Evolutionary conservation across 202 grass and related monocot genomes (phyloP), one percentile per base, ranked within the genome.

Genomic region (Cymbopogon flexuosus): DNA sequence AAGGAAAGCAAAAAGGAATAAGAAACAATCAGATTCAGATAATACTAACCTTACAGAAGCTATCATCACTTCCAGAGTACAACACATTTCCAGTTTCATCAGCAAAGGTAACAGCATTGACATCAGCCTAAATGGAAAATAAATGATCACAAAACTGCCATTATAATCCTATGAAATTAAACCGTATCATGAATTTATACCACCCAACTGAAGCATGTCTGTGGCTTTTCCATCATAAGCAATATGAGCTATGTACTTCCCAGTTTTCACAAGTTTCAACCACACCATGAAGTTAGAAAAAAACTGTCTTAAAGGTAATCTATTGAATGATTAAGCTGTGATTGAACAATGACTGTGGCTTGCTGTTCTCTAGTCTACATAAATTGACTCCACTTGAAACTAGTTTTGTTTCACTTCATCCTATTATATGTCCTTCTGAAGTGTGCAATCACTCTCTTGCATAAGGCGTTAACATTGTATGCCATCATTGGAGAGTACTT

Each of bases 21-120:
- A 57, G 52, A 52, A 57, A 21, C 56, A 68, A 39, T 16, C 22
- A 81, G 59, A 60, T 9, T 16, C 22, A 81, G 59, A 60, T 9
- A 66, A 58, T 80, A 82, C 81, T 80, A 31, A 97, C 92, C 91
- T 94, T 97, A 81, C 94, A 97, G 16, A 92, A 78, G 73, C 73
- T 83, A 66, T 97, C 91, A 83, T 97, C 95, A 79, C 92, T 97
- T 66, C 95, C 95, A 82, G 92, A 97, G 84, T 89, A 94, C 79
- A 97, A 63, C 16, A 97, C 22, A 84, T 97, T 89, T 22, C 92
- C 95, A 61, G 75, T 84, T 85, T 90, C 89, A 89, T 97, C 94
- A 58, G 91, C 94, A 31, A 97, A 97, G 35, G 88, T 89, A 65
- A 97, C 91, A 8, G 83, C 70, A 83, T 97, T 97, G 75, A 97